Base-by-base conservation (phyloP, 768 basidiomycete species). In the Coprinopsis cinerea region DNA sequence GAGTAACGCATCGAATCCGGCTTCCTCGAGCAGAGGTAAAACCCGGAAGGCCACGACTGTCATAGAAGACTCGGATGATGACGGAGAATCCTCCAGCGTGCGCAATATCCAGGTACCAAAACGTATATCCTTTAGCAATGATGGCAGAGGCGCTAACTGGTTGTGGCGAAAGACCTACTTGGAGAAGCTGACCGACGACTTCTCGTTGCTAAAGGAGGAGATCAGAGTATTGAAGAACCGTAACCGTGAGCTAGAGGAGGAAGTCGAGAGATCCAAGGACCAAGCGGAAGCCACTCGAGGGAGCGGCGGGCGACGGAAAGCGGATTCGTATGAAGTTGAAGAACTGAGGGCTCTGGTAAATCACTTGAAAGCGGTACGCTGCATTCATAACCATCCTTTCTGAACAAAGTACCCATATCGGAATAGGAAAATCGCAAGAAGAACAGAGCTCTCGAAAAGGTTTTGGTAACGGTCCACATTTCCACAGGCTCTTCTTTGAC, bases 401-500 rank as follows among this genome's bases (percentile, higher is more conserved):
- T 3, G 4, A 26, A 20, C 10, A 15, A 44, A 4, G 10, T 22
- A 30, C 37, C 36, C 36, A 24, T 17, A 28, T 45, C 11, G 17
- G 22, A 22, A 35, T 36, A 61, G 61, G 57, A 56, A 44, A 61
- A 60, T 40, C 50, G 43, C 11, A 54, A 46, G 17, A 53, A 61
- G 32, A 48, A 56, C 35, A 59, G 52, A 44, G 57, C 48, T 30
- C 57, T 66, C 20, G 51, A 59, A n/a, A 59, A 58, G 57, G 64
- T 64, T 42, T 15, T 15, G 30, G 7, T 32, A 15, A 7, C 30
- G 9, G 4, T 47, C 25, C 11, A 11, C 4, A 23, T 23, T n/a
- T 13, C 27, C 30, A 15, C 30, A 32, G 30, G 15, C 30, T 32
- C n/a, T n/a, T n/a, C n/a, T 32, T 32, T 32, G 30, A 15, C 30